A percentile compares a stretch with the other conserved stretches of the same genome.
Evolutionary conservation across 164 flowering plant genomes (phyloP).

Genomic region (Litsea cubeba): DNA sequence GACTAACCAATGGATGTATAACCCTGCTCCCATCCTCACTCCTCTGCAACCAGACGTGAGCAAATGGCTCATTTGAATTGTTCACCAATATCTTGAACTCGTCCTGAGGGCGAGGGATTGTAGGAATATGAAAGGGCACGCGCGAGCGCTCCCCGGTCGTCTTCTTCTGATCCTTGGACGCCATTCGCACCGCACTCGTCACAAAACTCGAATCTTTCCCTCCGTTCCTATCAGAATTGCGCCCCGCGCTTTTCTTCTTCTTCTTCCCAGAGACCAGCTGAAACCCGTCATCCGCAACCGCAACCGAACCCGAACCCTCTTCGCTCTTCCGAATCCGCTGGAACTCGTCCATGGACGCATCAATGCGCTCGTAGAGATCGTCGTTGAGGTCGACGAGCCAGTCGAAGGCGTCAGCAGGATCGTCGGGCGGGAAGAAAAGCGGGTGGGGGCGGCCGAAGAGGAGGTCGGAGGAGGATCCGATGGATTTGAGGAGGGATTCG

Average conservation of each 20-base stretch:
- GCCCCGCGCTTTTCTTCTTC: constrained; percentile 32
- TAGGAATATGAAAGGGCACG: constrained; percentile 82
- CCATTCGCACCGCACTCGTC: constrained; percentile 43
- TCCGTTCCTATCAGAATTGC: constrained; percentile 10
- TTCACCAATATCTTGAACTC: constrained; percentile 69
- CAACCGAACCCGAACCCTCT: constrained; percentile 23
- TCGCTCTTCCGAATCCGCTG: constrained; percentile 34
- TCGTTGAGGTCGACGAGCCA: constrained; percentile 75
- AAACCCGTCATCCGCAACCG: constrained; percentile 48
- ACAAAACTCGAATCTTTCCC: constrained; percentile 13
- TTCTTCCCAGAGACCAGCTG: constrained; percentile 75
- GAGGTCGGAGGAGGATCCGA: constrained; percentile 21
- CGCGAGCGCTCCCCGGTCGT: constrained; percentile 32
- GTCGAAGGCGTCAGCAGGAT: constrained; percentile 47
- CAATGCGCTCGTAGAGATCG: constrained; percentile 61
- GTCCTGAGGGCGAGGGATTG: constrained; percentile 73
- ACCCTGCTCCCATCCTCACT: constrained; percentile 67
- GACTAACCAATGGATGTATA: constrained; percentile 77
- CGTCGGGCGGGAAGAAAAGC: constrained; percentile 30
- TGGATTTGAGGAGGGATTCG: constrained; percentile 5
- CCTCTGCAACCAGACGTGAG: constrained; percentile 90
- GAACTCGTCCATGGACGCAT: constrained; percentile 66
- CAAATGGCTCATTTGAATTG: constrained; percentile 74
- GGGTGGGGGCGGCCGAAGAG: constrained; percentile 24
- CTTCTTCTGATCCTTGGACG: constrained; percentile 38